Base-by-base conservation (phyloP, 1,284 basidiomycete genomes). In the Cutaneotrichosporon sp. region DNA sequence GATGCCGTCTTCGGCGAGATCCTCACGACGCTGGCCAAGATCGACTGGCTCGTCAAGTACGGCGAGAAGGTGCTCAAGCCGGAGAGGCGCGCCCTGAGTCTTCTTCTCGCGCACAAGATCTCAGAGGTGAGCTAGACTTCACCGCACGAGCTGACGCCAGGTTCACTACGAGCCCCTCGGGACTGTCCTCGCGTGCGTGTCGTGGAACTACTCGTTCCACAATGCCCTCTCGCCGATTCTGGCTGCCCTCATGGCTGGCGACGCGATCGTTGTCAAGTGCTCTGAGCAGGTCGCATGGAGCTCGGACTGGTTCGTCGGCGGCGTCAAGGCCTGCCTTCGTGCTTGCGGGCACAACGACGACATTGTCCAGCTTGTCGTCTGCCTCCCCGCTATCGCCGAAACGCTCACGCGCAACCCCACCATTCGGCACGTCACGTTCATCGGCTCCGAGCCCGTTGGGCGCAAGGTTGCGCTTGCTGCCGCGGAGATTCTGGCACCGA, bases 141-240 rank as follows among this genome's bases (percentile, higher is more conserved):
- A 29, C 25, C 24, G 4, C 2, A 10, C 10, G 14, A 2, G 20
- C 55, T 61, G 12, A 51, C 78, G 17, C 81, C 25, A 88, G 70
- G 88, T 97, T 7, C 78, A 87, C 61, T 93, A 90, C 68, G 89
- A 93, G 59, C 94, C 94, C 8, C 81, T 93, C n/a, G 94, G 94
- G 26, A 88, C 93, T 0, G 89, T 96, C 10, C 84, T 86, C 37
- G 94, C 87, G 0, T 86, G 93, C 54, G 92, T 97, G 1, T 94
- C 90, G 1, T 97, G 93, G 74, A 75, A 75, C 62, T 75, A 75
- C 59, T 68, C 90, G 26, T 79, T 93, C 50, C 93, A 97, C 75
- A 97, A 97, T 68, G 82, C 87, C 0, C 86, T 93, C 79, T 92
- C 90, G 1, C 94, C 94, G 0, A 90, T 97, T 54, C 79, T 97